These are phyloP conservation scores for Pseudomonodictys pantanalensis DNA, from an alignment of 495 filamentous ascomycete genomes.

Conservation along the genomic window DNA sequence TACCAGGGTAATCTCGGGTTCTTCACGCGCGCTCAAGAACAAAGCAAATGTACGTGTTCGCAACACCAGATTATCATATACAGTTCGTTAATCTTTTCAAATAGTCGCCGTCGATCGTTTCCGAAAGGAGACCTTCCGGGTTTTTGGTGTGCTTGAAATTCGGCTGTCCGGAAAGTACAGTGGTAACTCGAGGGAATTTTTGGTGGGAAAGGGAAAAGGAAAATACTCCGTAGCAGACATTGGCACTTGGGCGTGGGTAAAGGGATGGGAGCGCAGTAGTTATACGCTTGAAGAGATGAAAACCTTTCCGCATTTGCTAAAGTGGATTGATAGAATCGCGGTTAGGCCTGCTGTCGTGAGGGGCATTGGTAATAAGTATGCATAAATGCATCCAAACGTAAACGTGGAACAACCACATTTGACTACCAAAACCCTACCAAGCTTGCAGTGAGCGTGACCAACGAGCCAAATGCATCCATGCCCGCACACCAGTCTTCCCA, in stretches of 20 bases:
- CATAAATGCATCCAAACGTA: not conserved
- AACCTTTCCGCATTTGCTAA: slow-evolving; percentile 51
- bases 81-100: not conserved
- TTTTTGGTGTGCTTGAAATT: slow-evolving; percentile 55
- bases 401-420: too few relatives aligned
- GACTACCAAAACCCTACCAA: not conserved
- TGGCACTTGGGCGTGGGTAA: slow-evolving; percentile 56
- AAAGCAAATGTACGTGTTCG: slow-evolving; percentile 49
- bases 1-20: slow-evolving; percentile 45
- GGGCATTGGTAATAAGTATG: slow-evolving; percentile 49
- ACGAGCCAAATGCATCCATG: too few relatives aligned
- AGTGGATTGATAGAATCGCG: slow-evolving; percentile 55
- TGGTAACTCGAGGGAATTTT: slow-evolving; percentile 49
- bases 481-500: too few relatives aligned
- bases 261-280: slow-evolving; percentile 44
- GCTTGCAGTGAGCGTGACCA: too few relatives aligned
- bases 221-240: slow-evolving; percentile 57
- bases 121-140: slow-evolving; percentile 52
- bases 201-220: slow-evolving; percentile 54
- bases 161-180: slow-evolving; percentile 48
- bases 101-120: slow-evolving; percentile 54
- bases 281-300: slow-evolving; percentile 51
- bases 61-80: not conserved
- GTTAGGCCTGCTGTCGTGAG: slow-evolving; percentile 51
- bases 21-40: slow-evolving; percentile 46